phyloP scores from a whole-genome alignment of 495 filamentous ascomycete species.

The Xylaria nigripes region DNA sequence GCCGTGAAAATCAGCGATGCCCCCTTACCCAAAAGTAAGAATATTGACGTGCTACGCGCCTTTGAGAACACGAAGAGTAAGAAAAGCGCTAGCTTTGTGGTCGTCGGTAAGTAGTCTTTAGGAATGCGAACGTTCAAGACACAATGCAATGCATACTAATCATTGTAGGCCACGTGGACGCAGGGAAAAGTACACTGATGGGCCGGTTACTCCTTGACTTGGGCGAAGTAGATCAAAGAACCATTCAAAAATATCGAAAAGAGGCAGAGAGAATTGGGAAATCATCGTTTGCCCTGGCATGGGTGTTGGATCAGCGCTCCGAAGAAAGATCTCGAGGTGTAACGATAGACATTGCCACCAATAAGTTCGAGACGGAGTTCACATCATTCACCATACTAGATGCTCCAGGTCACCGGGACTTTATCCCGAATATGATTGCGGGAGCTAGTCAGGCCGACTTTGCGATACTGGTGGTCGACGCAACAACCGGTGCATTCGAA shows the following conservation, averaged over 20 bases:
- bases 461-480: conserved; percentile 88
- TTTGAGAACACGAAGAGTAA: conserved; percentile 69
- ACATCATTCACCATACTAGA: conserved; percentile 91
- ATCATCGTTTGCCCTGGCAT: conserved; percentile 89
- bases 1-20: conserved; percentile 59
- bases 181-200: conserved; percentile 97
- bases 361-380: conserved; percentile 81
- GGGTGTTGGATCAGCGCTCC: conserved; percentile 84
- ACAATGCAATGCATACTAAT: conserved; percentile 3
- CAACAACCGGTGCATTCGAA: conserved; percentile 81
- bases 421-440: conserved; percentile 98
- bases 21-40: conserved; percentile 71
- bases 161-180: conserved; percentile 78
- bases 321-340: conserved; percentile 85
- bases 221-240: conserved; percentile 75
- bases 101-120: conserved; percentile 60
- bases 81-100: conserved; percentile 85
- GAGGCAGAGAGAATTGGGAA: conserved; percentile 91
- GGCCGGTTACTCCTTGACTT: conserved; percentile 86
- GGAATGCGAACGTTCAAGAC: background rate
- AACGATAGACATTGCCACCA: conserved; percentile 95
- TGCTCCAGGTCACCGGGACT: conserved; percentile 89
- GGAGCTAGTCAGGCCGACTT: conserved; percentile 95
- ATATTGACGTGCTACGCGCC: conserved; percentile 75
- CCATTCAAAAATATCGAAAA: conserved; percentile 75